Evolutionary conservation across 768 basidiomycete species (phyloP).

Genomic region (Gymnopilus junonius): DNA sequence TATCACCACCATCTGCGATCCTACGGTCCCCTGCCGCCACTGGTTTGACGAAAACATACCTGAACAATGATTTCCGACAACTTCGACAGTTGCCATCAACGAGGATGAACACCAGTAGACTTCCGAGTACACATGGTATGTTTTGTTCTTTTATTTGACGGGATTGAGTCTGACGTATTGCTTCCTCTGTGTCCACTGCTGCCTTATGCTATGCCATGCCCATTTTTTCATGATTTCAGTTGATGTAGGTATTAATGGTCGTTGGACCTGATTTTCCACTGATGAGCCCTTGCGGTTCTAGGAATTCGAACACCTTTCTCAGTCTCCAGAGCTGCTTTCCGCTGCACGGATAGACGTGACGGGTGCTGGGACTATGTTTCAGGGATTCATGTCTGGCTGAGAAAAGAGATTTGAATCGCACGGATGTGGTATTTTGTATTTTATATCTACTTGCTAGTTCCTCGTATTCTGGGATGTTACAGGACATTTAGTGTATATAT

Average conservation of each 20-base stretch:
- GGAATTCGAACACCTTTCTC: constrained; percentile 19
- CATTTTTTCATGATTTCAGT: constrained; percentile 24
- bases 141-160: background rate
- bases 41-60: constrained; percentile 82
- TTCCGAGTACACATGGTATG: constrained; percentile 83
- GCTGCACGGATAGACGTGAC: constrained; percentile 7
- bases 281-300: constrained; percentile 11
- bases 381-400: constrained; percentile 8
- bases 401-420: background rate
- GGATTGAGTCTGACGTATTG: background rate
- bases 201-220: background rate
- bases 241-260: constrained; percentile 46
- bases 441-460: background rate
- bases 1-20: constrained; percentile 73
- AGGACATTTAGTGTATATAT: background rate
- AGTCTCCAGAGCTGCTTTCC: constrained; percentile 15
- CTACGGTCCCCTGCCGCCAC: constrained; percentile 74
- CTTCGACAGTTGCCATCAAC: constrained; percentile 68
- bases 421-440: background rate
- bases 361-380: constrained; percentile 1
- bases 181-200: background rate
- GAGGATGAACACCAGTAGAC: constrained; percentile 82
- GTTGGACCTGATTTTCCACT: constrained; percentile 26
- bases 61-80: constrained; percentile 81
- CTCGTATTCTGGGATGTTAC: background rate